phyloP scores from a whole-genome alignment of 305 asterid species.

The Ilex paraguariensis region DNA sequence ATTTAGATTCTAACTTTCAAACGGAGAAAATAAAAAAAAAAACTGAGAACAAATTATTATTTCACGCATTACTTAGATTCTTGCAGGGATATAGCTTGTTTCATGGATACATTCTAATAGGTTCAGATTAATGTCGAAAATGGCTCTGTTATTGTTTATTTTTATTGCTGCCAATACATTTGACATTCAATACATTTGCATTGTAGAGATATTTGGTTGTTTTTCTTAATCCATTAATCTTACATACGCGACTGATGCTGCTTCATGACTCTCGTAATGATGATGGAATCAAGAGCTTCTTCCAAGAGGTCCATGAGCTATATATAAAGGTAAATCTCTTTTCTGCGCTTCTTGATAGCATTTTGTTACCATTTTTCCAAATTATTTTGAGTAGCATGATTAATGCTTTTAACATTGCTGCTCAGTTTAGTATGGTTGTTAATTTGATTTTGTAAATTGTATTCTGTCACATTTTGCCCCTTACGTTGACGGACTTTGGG shows the following conservation, averaged over 20 bases:
- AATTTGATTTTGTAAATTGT: not conserved
- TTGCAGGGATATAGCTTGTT: too few species aligned
- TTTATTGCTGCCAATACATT: too few species aligned
- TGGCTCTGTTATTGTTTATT: too few species aligned
- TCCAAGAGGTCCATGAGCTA: constrained; percentile 89
- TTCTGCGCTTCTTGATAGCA: not conserved
- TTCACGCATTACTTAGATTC: too few species aligned
- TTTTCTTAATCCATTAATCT: constrained; percentile 37
- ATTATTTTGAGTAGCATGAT: not conserved
- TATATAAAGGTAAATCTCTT: constrained; percentile 55
- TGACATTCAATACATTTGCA: too few species aligned
- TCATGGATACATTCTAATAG: too few species aligned
- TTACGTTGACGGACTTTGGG: not conserved
- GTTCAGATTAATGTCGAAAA: too few species aligned
- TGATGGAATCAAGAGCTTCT: constrained; percentile 92
- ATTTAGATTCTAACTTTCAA: too few species aligned
- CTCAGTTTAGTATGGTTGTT: not conserved
- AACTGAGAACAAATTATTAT: too few species aligned
- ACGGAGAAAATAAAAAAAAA: too few species aligned
- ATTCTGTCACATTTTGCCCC: not conserved
- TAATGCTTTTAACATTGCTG: not conserved
- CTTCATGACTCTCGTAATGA: constrained; percentile 95
- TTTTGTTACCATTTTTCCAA: not conserved
- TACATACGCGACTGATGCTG: constrained; percentile 90
- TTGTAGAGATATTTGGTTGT: constrained; percentile 1